Conservation (phyloP, 1,139 yeast genomes). For the Protomyces inouyei region DNA sequence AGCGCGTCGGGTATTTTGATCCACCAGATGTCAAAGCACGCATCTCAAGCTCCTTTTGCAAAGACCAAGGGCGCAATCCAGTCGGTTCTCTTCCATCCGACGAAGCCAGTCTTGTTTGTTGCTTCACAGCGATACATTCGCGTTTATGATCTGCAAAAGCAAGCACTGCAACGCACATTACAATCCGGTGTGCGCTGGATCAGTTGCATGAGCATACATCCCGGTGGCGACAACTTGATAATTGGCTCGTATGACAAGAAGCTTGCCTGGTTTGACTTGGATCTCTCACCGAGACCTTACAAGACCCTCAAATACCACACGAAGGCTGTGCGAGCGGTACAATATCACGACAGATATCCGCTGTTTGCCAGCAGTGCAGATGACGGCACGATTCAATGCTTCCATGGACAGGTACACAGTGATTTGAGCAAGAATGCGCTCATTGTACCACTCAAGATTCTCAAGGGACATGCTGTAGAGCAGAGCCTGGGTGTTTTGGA, state of each 20-base stretch:
- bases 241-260: conserved; percentile 94
- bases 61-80: conserved; percentile 89
- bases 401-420: conserved; percentile 96
- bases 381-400: conserved; percentile 86
- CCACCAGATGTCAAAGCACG: conserved; percentile 90
- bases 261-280: conserved; percentile 96
- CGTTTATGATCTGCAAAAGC: conserved; percentile 84
- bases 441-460: conserved; percentile 90
- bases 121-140: conserved; percentile 90
- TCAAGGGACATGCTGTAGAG: conserved; percentile 82
- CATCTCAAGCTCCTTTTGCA: conserved; percentile 94
- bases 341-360: conserved; percentile 83
- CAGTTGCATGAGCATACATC: conserved; percentile 86
- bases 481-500: conserved; percentile 85
- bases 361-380: conserved; percentile 95
- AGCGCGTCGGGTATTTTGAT: conserved; percentile 84
- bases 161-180: conserved; percentile 72
- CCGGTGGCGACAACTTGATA: conserved; percentile 81
- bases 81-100: conserved; percentile 96
- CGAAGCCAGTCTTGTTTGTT: conserved; percentile 88
- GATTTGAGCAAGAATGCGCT: conserved; percentile 93
- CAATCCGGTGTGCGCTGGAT: conserved; percentile 96
- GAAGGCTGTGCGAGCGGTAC: conserved; percentile 83
- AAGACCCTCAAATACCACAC: conserved; percentile 93
- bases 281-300: conserved; percentile 82